Percentiles rank a stretch among this genome's conserved stretches.
Evolutionary conservation across 1,284 basidiomycete genomes (phyloP).

Genomic region (Phylloboletellus chloephorus): DNA sequence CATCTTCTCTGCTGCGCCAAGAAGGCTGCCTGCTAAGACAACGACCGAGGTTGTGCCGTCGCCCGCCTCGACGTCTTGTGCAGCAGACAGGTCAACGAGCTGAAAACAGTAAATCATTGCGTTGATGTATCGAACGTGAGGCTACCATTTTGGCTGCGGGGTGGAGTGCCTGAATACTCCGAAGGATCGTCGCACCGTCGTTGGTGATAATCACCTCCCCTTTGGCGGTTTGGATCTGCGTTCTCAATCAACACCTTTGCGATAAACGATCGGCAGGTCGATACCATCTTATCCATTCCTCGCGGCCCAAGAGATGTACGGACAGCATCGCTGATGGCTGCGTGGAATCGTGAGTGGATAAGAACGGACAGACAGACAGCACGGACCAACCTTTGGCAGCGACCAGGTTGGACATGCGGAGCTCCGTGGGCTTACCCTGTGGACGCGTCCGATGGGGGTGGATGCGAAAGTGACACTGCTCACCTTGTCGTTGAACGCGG

Average conservation of each 20-base stretch:
- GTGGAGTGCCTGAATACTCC: slow-evolving; percentile 96
- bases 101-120: slow-evolving; percentile 30
- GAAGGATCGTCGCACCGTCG: slow-evolving; percentile 97
- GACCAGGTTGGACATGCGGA: slow-evolving; percentile 91
- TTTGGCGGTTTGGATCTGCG: slow-evolving; percentile 92
- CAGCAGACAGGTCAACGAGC: slow-evolving; percentile 96
- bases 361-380: background rate
- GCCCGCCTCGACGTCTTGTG: slow-evolving; percentile 98
- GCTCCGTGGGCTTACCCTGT: slow-evolving; percentile 89
- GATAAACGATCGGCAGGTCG: slow-evolving; percentile 25
- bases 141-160: slow-evolving; percentile 95
- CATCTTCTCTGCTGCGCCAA: slow-evolving; percentile 96
- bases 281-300: slow-evolving; percentile 99
- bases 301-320: slow-evolving; percentile 94
- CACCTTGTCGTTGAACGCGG: slow-evolving; percentile 81
- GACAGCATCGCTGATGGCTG: slow-evolving; percentile 97
- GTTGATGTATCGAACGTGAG: slow-evolving; percentile 10
- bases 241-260: slow-evolving; percentile 12
- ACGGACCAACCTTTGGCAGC: slow-evolving; percentile 79
- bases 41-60: slow-evolving; percentile 99
- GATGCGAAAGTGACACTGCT: slow-evolving; percentile 8
- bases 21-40: slow-evolving; percentile 88
- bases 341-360: slow-evolving; percentile 13
- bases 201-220: slow-evolving; percentile 99
- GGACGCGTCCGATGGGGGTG: slow-evolving; percentile 28